These are phyloP conservation scores for Biancaea sappan DNA, from an alignment of 306 rosid genomes.

Conservation along the genomic window DNA sequence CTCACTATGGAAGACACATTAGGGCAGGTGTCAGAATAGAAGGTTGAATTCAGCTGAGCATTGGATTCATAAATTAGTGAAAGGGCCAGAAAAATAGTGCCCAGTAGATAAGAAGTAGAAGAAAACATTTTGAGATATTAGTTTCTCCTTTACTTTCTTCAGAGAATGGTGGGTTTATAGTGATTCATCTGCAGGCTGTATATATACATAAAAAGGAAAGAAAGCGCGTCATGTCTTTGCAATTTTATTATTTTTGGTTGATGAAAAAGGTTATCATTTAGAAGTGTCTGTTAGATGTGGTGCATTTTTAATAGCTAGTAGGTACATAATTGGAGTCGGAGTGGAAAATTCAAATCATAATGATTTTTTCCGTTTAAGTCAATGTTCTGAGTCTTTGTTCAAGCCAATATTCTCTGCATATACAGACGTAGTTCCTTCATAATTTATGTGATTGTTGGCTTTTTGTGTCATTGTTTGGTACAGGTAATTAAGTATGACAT, in stretches of 20 bases:
- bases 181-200: background rate
- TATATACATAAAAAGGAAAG: slow-evolving; percentile 6
- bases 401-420: background rate
- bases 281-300: slow-evolving; percentile 4
- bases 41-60: slow-evolving; percentile 66
- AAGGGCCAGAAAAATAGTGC: slow-evolving; percentile 23
- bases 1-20: slow-evolving; percentile 64
- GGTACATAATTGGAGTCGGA: slow-evolving; percentile 29
- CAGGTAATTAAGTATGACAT: slow-evolving; percentile 29
- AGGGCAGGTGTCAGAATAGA: slow-evolving; percentile 66
- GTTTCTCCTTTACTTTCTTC: background rate
- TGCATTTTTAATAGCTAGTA: slow-evolving; percentile 16
- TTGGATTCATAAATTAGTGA: slow-evolving; percentile 38
- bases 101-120: slow-evolving; percentile 13
- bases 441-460: no score
- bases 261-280: slow-evolving; percentile 34
- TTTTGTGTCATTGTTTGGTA: no score
- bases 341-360: slow-evolving; percentile 49
- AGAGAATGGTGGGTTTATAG: slow-evolving; percentile 3
- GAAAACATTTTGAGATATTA: slow-evolving; percentile 35
- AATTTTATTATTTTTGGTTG: slow-evolving; percentile 37
- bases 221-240: background rate
- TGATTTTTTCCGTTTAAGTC: slow-evolving; percentile 38
- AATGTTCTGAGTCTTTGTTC: background rate
- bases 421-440: background rate